Conservation (phyloP, 2,329 filamentous ascomycete genomes). For the Rutstroemia sp. region DNA sequence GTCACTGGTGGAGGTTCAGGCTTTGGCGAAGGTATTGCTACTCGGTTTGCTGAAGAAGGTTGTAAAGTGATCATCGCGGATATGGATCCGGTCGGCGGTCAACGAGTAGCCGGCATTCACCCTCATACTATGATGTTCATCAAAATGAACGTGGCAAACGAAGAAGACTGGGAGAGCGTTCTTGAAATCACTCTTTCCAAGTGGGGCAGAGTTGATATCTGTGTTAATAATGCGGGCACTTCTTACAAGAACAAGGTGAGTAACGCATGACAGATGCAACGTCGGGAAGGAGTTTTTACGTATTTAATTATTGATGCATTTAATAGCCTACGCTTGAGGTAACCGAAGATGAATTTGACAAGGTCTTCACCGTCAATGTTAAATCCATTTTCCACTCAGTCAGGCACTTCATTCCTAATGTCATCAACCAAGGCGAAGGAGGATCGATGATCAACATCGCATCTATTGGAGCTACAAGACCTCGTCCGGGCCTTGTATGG, state of each 20-base stretch:
- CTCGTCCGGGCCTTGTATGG: conserved; percentile 55
- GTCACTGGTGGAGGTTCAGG: conserved; percentile 55
- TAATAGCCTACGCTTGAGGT: conserved; percentile 49
- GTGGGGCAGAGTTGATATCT: conserved; percentile 47
- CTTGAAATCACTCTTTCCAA: conserved; percentile 38
- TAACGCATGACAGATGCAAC: not conserved
- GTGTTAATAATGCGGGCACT: conserved; percentile 55
- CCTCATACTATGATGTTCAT: conserved; percentile 31
- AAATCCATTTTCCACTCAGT: conserved; percentile 56
- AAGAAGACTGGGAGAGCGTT: conserved; percentile 45
- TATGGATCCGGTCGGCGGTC: conserved; percentile 46
- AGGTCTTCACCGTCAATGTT: conserved; percentile 61
- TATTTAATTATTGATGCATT: not conserved
- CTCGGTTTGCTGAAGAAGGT: conserved; percentile 52
- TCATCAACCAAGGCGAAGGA: conserved; percentile 47
- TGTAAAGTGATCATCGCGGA: conserved; percentile 56
- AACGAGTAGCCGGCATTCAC: conserved; percentile 36
- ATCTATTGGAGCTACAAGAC: conserved; percentile 54
- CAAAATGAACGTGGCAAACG: conserved; percentile 43
- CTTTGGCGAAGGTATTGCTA: conserved; percentile 55
- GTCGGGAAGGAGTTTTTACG: not conserved
- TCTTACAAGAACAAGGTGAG: conserved; percentile 49
- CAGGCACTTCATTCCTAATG: conserved; percentile 51
- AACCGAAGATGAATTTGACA: conserved; percentile 58
- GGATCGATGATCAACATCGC: conserved; percentile 60